Evolutionary conservation across 768 basidiomycete species (phyloP).

Genomic region (Mycena filopes): DNA sequence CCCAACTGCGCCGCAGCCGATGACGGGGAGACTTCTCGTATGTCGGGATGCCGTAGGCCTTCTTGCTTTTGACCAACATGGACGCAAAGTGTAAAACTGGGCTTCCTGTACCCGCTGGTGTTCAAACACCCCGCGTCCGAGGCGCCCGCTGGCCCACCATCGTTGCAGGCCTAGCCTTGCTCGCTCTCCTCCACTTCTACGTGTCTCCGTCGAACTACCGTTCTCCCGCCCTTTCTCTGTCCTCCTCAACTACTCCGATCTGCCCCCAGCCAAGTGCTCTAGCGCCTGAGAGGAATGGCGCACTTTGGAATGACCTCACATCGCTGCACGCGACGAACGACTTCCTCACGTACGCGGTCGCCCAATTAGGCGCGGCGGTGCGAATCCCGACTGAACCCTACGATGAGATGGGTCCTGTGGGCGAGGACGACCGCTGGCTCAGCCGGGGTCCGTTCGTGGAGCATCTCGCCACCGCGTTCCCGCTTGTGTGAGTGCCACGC

Average conservation of each 20-base stretch:
- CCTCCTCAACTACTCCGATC: not conserved
- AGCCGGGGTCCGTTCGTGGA: conserved; percentile 48
- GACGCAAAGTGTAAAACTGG: conserved; percentile 8
- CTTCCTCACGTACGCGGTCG: conserved; percentile 43
- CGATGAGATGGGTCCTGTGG: conserved; percentile 58
- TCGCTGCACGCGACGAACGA: conserved; percentile 32
- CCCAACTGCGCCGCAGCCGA: too few relatives aligned
- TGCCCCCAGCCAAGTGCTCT: conserved; percentile 19
- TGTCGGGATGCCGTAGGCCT: too few relatives aligned
- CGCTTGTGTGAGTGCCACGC: conserved; percentile 54
- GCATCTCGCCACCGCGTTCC: conserved; percentile 59
- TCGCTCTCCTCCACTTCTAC: not conserved
- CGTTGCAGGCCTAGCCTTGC: not conserved
- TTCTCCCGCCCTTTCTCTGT: not conserved
- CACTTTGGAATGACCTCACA: conserved; percentile 25
- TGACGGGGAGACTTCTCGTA: too few relatives aligned
- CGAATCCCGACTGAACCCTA: conserved; percentile 56
- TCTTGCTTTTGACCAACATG: conserved; percentile 8
- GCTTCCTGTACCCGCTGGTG: conserved; percentile 12
- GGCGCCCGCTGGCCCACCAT: conserved; percentile 7
- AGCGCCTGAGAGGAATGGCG: conserved; percentile 15
- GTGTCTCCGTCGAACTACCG: not conserved
- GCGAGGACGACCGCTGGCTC: conserved; percentile 58
- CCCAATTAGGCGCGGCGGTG: conserved; percentile 48
- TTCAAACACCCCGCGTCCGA: not conserved